Conservation (phyloP, 1,139 yeast species). For the Blastobotrys capitulatus region DNA sequence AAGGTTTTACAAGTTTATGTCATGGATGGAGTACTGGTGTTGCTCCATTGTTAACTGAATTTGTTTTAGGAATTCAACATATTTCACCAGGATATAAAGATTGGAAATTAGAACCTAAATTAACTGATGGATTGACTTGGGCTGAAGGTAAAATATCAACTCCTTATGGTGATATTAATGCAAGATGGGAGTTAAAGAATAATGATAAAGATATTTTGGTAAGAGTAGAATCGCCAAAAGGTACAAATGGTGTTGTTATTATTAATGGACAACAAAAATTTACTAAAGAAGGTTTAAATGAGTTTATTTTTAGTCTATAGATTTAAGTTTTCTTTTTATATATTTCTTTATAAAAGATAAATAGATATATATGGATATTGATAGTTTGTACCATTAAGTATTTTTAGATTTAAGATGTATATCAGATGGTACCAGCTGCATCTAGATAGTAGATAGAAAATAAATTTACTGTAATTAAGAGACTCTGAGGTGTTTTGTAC, state of each 20-base stretch:
- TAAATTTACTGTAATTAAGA: too few relatives aligned
- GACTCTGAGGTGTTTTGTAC: too few relatives aligned
- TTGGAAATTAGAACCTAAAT: background rate
- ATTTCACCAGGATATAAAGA: background rate
- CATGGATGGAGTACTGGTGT: slow-evolving; percentile 3
- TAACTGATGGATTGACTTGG: background rate
- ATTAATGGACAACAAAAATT: background rate
- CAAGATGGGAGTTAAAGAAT: background rate
- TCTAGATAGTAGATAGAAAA: too few relatives aligned
- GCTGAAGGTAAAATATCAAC: background rate
- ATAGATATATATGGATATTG: too few relatives aligned
- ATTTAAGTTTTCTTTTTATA: too few relatives aligned
- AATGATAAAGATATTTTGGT: background rate
- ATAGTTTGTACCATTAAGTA: too few relatives aligned
- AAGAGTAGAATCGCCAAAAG: background rate
- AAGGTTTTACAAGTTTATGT: background rate
- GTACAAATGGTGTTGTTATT: background rate
- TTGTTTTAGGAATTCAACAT: background rate
- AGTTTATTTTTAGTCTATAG: too few relatives aligned
- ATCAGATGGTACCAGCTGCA: too few relatives aligned
- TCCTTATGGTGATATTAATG: background rate
- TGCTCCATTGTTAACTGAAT: background rate
- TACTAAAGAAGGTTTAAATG: too few relatives aligned
- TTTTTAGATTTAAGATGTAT: too few relatives aligned
- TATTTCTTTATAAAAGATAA: too few relatives aligned